phyloP scores from a whole-genome alignment of 2,329 filamentous ascomycete species.

The Phialophora chinensis region DNA sequence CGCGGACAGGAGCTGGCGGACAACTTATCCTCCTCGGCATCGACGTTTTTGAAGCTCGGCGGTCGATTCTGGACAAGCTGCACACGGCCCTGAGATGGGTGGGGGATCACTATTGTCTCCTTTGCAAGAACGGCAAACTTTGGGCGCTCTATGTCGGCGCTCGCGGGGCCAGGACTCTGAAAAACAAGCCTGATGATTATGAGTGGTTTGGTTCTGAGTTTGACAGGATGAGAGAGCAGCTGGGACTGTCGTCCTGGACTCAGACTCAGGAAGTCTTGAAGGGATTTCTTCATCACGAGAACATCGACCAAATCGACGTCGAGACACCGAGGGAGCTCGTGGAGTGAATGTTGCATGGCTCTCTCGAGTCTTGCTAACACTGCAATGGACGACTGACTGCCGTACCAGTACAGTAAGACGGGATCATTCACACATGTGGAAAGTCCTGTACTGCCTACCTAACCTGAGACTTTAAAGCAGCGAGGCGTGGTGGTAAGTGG shows the following conservation, averaged over 20 bases:
- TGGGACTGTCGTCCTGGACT: not conserved
- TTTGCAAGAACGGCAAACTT: not conserved
- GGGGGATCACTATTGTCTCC: not conserved
- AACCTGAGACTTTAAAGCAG: too few relatives aligned
- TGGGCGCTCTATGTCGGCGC: not conserved
- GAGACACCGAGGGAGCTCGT: not conserved
- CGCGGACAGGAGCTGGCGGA: not conserved
- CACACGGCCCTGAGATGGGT: not conserved
- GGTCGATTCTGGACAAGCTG: not conserved
- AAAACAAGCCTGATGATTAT: not conserved
- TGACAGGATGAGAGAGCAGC: not conserved
- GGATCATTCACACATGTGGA: too few relatives aligned
- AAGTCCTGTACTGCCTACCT: too few relatives aligned
- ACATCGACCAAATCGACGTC: not conserved
- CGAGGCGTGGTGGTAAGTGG: too few relatives aligned
- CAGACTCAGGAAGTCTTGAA: not conserved
- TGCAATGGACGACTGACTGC: too few relatives aligned
- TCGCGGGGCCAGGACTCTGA: not conserved
- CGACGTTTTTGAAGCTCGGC: not conserved
- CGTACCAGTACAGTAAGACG: too few relatives aligned
- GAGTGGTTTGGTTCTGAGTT: not conserved
- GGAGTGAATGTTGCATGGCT: not conserved
- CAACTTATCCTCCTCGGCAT: not conserved
- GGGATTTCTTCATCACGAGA: not conserved
- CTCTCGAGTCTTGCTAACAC: too few relatives aligned